Evolutionary conservation across 176 grass and related monocot species (phyloP).

Genomic region (Rhynchospora breviuscula): DNA sequence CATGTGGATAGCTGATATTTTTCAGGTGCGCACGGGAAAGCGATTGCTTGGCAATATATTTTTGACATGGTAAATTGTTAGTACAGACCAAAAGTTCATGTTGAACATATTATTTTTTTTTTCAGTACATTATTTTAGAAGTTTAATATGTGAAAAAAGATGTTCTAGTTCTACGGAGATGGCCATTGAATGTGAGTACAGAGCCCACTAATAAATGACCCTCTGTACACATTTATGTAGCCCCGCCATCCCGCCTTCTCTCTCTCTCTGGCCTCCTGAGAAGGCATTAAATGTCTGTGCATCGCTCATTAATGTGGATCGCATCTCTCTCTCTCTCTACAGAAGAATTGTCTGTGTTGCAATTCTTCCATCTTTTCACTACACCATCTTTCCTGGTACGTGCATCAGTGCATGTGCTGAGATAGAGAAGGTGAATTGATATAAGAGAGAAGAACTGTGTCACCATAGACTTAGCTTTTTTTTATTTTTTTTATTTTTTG

Average conservation of each 20-base stretch:
- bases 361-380: constrained; percentile 17
- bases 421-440: neutral
- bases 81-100: neutral
- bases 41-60: neutral
- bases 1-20: neutral
- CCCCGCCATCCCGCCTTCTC: constrained; percentile 30
- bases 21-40: neutral
- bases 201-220: constrained; percentile 46
- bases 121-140: neutral
- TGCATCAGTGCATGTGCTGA: neutral
- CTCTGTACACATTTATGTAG: constrained; percentile 39
- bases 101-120: neutral
- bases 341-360: constrained; percentile 1
- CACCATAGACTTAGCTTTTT: neutral
- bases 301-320: constrained; percentile 45
- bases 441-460: neutral
- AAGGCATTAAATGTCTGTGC: constrained; percentile 42
- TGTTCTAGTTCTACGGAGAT: neutral
- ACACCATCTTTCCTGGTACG: constrained; percentile 8
- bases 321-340: constrained; percentile 4
- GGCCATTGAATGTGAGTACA: constrained; percentile 38
- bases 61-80: neutral
- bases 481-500: too few species aligned
- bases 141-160: constrained; percentile 13
- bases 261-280: constrained; percentile 3